These are phyloP conservation scores for Penicillium sp. DNA, from an alignment of 2,329 filamentous ascomycete species.

Conservation along the genomic window DNA sequence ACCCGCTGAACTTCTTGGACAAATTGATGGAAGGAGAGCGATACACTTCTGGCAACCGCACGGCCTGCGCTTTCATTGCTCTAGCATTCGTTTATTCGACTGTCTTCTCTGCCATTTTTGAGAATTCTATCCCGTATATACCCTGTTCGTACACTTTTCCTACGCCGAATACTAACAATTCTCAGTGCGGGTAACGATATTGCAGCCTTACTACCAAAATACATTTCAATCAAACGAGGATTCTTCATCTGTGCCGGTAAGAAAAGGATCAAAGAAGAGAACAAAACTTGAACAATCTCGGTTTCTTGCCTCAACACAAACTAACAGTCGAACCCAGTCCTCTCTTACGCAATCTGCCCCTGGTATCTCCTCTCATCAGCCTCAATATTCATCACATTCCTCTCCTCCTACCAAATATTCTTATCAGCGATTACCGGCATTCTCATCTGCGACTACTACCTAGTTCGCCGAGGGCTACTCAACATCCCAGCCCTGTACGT, in stretches of 20 bases:
- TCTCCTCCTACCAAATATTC: slow-evolving; percentile 42
- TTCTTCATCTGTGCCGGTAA: slow-evolving; percentile 38
- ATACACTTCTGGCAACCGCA: slow-evolving; percentile 37
- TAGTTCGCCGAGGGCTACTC: slow-evolving; percentile 38
- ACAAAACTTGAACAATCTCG: background rate
- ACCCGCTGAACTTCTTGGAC: slow-evolving; percentile 37
- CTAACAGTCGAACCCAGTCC: slow-evolving; percentile 7
- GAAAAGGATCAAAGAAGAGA: background rate
- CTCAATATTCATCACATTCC: slow-evolving; percentile 40
- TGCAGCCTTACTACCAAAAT: slow-evolving; percentile 40
- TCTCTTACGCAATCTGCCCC: slow-evolving; percentile 38
- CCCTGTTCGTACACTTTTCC: fast-evolving
- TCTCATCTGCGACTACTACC: slow-evolving; percentile 44
- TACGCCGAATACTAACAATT: background rate
- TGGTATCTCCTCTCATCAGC: slow-evolving; percentile 40
- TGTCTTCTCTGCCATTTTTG: slow-evolving; percentile 47
- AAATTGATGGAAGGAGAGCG: slow-evolving; percentile 32
- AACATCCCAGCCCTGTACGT: slow-evolving; percentile 38
- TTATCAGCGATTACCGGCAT: slow-evolving; percentile 44
- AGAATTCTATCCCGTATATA: slow-evolving; percentile 39
- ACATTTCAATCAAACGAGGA: slow-evolving; percentile 40
- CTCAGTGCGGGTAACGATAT: slow-evolving; percentile 38
- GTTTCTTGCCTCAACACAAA: too few relatives aligned
- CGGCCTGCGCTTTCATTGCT: slow-evolving; percentile 44
- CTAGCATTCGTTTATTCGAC: slow-evolving; percentile 44